Evolutionary conservation across 495 filamentous ascomycete species (phyloP).

Genomic region (Tuber aestivum): DNA sequence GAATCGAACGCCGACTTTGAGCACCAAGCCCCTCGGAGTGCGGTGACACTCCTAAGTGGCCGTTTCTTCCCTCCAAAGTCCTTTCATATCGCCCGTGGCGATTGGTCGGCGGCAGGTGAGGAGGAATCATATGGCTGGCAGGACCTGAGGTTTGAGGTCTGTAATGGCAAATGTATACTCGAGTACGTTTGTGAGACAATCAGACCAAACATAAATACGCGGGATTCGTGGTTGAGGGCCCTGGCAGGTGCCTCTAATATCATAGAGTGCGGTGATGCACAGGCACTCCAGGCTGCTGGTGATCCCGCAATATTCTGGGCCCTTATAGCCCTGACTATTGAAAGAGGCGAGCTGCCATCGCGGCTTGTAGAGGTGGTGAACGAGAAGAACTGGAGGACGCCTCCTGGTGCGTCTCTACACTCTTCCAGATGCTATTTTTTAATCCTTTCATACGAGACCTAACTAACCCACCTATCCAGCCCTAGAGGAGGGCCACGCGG

Average conservation of each 20-base stretch:
- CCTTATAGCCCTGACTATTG: not conserved
- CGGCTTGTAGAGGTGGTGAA: not conserved
- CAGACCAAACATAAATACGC: not conserved
- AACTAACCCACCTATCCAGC: not conserved
- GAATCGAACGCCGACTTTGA: not conserved
- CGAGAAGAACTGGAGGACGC: not conserved
- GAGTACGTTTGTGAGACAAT: not conserved
- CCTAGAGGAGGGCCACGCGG: not conserved
- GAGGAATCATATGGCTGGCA: not conserved
- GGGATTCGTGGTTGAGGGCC: not conserved
- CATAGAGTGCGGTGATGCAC: not conserved
- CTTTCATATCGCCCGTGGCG: not conserved
- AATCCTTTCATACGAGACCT: not conserved
- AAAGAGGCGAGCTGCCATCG: not conserved
- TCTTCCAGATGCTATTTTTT: not conserved
- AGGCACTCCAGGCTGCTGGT: not conserved
- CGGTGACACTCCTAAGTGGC: not conserved
- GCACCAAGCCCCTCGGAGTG: not conserved
- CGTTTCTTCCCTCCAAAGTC: not conserved
- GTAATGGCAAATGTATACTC: not conserved
- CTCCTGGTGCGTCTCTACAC: not conserved
- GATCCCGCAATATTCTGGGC: not conserved
- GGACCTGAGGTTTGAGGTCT: not conserved
- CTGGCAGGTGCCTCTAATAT: not conserved
- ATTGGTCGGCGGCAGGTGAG: not conserved